Evolutionary conservation across 306 rosid genomes (phyloP), one percentile per base, ranked within the genome.

Genomic region (Vigna mungo): DNA sequence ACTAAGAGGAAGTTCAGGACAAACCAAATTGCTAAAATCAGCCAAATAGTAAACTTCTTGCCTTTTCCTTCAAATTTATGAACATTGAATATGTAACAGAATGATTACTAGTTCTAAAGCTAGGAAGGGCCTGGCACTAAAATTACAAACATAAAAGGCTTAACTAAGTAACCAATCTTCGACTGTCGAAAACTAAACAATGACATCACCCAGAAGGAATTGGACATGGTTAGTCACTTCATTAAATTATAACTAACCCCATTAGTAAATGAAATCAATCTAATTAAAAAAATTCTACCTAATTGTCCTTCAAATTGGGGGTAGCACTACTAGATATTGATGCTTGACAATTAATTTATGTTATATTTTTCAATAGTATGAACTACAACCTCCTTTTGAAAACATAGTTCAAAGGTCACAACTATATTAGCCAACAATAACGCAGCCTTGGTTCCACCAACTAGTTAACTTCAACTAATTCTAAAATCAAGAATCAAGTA

Each of bases 61-160:
- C 99, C 97, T 96, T 96, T 80, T 84, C 90, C 92, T 92, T 91
- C 93, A 96, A 88, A 90, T 92, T 98, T 27, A 91, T 37, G 55
- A 96, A 68, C 16, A n/a, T 1, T 6, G 30, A 72, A 59, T 73
- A 61, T 16, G 37, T 20, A 77, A 36, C 20, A 68, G 37, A 21
- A 46, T 14, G 49, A 25, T 30, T 51, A 15, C 63, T 14, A 49
- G 44, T 56, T 17, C 30, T 71, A 55, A 53, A 25, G 70, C 23
- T 30, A 54, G 71, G 54, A n/a, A 54, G 30, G 9, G 41, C 2
- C 25, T 23, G 9, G 0, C 6, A 37, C 39, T 13, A 54, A 47
- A 52, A 62, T 62, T 16, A 77, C 49, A 36, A 30, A 72, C 4
- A 17, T 32, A 66, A 9, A 75, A 69, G 37, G 25, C 25, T 2